Evolutionary conservation across 768 basidiomycete genomes (phyloP).

Genomic region (Neoboletus magnificus): DNA sequence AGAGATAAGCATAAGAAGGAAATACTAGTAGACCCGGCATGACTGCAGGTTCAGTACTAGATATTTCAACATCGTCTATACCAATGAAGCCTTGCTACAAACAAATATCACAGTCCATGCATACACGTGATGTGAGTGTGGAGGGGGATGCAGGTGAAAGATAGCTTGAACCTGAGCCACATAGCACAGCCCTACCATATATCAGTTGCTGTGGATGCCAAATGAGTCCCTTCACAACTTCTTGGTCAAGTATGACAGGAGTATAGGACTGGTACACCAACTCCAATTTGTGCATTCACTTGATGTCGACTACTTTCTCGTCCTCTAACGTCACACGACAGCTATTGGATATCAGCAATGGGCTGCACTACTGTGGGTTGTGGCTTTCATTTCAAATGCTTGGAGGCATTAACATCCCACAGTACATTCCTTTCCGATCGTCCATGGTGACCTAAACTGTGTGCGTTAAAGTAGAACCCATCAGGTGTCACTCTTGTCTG

Average conservation of each 20-base stretch:
- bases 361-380: background rate
- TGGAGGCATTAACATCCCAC: background rate
- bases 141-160: too few species aligned
- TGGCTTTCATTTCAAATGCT: too few species aligned
- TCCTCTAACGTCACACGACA: background rate
- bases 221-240: constrained; percentile 14
- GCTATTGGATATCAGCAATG: background rate
- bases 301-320: background rate
- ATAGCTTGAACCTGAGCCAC: too few species aligned
- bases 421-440: constrained; percentile 8
- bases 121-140: too few species aligned
- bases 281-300: background rate
- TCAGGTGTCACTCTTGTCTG: too few species aligned
- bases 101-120: too few species aligned
- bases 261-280: background rate
- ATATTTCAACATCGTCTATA: too few species aligned
- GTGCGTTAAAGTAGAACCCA: background rate
- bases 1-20: too few species aligned
- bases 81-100: too few species aligned
- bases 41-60: too few species aligned
- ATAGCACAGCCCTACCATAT: too few species aligned
- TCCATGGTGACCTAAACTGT: background rate
- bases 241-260: background rate
- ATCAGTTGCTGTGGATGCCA: background rate
- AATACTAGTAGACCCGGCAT: too few species aligned